phyloP scores from a whole-genome alignment of 2,329 filamentous ascomycete species.

The Cordyceps cicadae region DNA sequence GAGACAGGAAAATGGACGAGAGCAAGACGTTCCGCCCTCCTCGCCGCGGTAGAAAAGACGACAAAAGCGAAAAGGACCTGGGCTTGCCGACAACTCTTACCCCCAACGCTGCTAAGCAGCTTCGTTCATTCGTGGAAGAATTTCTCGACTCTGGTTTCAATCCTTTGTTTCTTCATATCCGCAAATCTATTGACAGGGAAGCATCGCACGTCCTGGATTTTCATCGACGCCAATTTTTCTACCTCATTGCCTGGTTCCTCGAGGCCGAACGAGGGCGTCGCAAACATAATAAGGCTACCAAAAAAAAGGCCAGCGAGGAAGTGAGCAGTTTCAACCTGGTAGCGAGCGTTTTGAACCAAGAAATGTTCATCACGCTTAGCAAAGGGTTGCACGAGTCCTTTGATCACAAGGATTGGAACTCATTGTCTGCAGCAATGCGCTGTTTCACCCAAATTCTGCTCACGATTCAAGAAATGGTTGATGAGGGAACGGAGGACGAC shows the following conservation, averaged over 20 bases:
- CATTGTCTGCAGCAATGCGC: conserved; percentile 79
- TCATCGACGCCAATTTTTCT: conserved; percentile 83
- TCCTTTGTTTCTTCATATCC: conserved; percentile 73
- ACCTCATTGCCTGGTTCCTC: conserved; percentile 86
- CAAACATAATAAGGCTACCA: conserved; percentile 45
- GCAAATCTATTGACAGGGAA: conserved; percentile 85
- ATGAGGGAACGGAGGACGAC: conserved; percentile 79
- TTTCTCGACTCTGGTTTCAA: conserved; percentile 96
- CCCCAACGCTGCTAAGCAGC: conserved; percentile 61
- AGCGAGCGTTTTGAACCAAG: conserved; percentile 83
- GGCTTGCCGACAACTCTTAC: conserved; percentile 65
- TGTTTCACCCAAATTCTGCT: conserved; percentile 92
- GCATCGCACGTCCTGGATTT: conserved; percentile 69
- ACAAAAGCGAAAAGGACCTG: conserved; percentile 64
- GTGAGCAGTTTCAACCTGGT: conserved; percentile 77
- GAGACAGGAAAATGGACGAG: conserved; percentile 81
- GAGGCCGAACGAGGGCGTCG: conserved; percentile 72
- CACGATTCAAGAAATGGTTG: conserved; percentile 86
- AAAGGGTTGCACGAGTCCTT: conserved; percentile 70
- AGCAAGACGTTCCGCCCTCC: conserved; percentile 87
- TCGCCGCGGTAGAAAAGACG: conserved; percentile 51
- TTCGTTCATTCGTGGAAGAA: conserved; percentile 79
- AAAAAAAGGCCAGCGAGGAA: conserved; percentile 40
- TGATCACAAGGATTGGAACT: conserved; percentile 79
- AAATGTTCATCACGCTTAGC: conserved; percentile 86